Base-by-base conservation (phyloP, 768 basidiomycete species). In the Trichaptum fuscoviolaceum region DNA sequence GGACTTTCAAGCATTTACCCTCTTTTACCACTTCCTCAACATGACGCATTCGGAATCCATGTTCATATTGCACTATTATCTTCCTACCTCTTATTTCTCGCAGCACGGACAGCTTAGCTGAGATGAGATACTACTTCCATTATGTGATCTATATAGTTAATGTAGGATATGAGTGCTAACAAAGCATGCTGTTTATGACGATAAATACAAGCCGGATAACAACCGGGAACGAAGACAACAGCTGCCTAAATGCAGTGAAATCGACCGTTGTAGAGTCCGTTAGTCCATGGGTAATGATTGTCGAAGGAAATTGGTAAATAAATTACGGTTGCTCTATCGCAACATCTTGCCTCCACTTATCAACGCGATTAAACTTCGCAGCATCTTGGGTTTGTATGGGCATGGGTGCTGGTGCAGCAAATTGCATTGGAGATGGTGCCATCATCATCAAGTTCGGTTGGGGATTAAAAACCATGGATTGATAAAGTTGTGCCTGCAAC, bases 331-430 rank as follows among this genome's bases (percentile, higher is more conserved):
- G 72, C 66, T 85, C 81, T n/a, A 89, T 85, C 20, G 85, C 87
- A 59, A 94, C 90, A 70, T 91, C 86, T 68, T 83, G 87, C 69
- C 92, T 85, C 92, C 92, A 94, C 67, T 84, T 84, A 74, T 94
- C 92, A 27, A 94, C 92, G 3, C 84, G 81, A 9, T 83, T 84
- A 68, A 83, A 89, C 73, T 92, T 93, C 36, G 79, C 81, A 52
- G 84, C 78, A 66, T 93, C 92, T 25, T 83, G 84, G 57, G 5
- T 15, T 52, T 52, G 42, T 3, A 52, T 20, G 12, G 42, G 15
- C 20, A 82, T 72, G 9, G 87, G 87, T 17, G 89, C 88, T 26
- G 89, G 88, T 1, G 88, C 87, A 35, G 86, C 83, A 35, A 83
- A 77, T 35, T 77, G 74, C 42, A 52, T 52, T 20, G 78, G 71